Evolutionary conservation across 2,329 filamentous ascomycete genomes (phyloP).

Genomic region (Ophiostoma australiae): DNA sequence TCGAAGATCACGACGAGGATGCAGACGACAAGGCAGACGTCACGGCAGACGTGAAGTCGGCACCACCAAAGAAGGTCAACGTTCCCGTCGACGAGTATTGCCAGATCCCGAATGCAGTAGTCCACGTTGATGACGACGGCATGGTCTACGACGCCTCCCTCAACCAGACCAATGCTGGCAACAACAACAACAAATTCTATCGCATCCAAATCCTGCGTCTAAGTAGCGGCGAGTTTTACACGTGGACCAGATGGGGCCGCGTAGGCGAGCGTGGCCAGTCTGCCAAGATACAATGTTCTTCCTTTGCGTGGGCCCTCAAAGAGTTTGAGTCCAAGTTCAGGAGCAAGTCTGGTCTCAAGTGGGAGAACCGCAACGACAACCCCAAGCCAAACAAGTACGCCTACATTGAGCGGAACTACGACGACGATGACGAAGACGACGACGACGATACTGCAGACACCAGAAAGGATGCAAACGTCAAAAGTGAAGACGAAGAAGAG

Average conservation of each 20-base stretch:
- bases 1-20: neutral
- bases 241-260: slow-evolving; percentile 77
- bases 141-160: slow-evolving; percentile 74
- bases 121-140: slow-evolving; percentile 62
- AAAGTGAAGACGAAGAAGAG: slow-evolving; percentile 36
- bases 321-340: slow-evolving; percentile 59
- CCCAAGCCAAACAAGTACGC: slow-evolving; percentile 68
- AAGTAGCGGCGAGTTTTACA: slow-evolving; percentile 43
- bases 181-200: slow-evolving; percentile 83
- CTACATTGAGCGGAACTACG: slow-evolving; percentile 74
- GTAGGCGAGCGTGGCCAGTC: slow-evolving; percentile 59
- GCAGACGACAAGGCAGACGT: neutral
- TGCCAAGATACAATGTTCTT: slow-evolving; percentile 37
- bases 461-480: slow-evolving; percentile 26
- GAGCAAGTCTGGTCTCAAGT: slow-evolving; percentile 54
- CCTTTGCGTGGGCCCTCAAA: slow-evolving; percentile 42
- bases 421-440: slow-evolving; percentile 57
- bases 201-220: slow-evolving; percentile 58
- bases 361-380: slow-evolving; percentile 48
- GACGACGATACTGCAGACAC: slow-evolving; percentile 33
- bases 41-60: neutral
- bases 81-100: slow-evolving; percentile 50
- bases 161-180: slow-evolving; percentile 67
- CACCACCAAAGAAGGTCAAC: slow-evolving; percentile 33
- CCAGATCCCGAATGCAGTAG: slow-evolving; percentile 40